Evolutionary conservation across 371 early-diverging fungal species (phyloP), one percentile per base, ranked within the genome.

Genomic region (Mortierella sp.): DNA sequence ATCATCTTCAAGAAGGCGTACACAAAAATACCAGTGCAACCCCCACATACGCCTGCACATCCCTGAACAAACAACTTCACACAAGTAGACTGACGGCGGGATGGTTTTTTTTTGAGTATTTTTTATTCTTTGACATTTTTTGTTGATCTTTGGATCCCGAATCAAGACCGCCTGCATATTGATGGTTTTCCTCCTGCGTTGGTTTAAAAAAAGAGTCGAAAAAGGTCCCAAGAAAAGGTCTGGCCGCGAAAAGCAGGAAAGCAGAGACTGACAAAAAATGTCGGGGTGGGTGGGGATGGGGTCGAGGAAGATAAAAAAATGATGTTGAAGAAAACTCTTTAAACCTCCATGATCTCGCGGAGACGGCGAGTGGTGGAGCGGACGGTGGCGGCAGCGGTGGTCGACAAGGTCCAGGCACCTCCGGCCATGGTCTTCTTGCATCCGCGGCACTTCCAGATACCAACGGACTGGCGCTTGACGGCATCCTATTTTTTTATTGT

Each of bases 361-460:
- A 97, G 97, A 97, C 99, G 99, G 93, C 99, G 98, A 89, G 98
- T 93, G 88, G 97, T 96, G 83, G 95, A 95, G 88, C 99, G 96
- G 84, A 96, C 95, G 76, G 98, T 95, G 83, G 96, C 93, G 80
- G 98, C 98, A 83, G 97, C 95, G 87, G 97, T 96, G 87, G 99
- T 98, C 75, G 94, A 95, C 83, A 99, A 95, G 76, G 97, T 96
- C 97, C 98, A 99, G 84, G 99, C 99, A 89, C 99, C 99, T 88
- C 99, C 99, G 83, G 99, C 99, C 90, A 99, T 91, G 88, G 91
- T 91, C 94, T 98, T 97, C 88, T 93, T 94, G 94, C 99, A 99
- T 77, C 96, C 97, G 89, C 94, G 95, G 95, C 99, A 99, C 91
- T 97, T 94, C 99, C 99, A 99, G 95, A 99, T 99, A 89, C 99